A percentile compares a stretch with the other conserved stretches of the same genome.
Evolutionary conservation across 2,329 filamentous ascomycete genomes (phyloP).

Genomic region (Trichoderma breve): DNA sequence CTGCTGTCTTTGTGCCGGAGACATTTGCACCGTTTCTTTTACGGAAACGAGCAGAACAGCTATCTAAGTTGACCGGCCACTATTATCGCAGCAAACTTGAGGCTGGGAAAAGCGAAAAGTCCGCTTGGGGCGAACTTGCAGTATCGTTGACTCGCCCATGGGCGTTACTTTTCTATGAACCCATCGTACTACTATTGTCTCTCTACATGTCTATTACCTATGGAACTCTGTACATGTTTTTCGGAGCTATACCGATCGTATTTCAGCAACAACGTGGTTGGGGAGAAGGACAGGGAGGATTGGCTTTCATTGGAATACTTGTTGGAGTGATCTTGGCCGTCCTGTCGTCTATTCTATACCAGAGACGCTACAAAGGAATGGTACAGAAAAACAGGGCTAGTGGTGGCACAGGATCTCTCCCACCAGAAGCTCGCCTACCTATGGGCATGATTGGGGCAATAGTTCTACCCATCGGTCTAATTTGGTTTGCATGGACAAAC

Average conservation of each 20-base stretch:
- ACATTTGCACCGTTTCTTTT: background rate
- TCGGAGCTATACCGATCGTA: constrained; percentile 80
- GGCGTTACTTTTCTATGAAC: constrained; percentile 56
- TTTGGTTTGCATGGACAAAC: constrained; percentile 61
- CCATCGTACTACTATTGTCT: constrained; percentile 81
- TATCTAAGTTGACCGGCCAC: background rate
- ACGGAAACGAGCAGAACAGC: background rate
- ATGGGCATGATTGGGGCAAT: constrained; percentile 55
- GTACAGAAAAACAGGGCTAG: background rate
- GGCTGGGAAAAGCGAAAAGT: background rate
- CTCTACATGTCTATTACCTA: constrained; percentile 78
- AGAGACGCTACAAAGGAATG: background rate
- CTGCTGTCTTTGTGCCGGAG: constrained; percentile 49
- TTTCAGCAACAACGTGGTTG: constrained; percentile 74
- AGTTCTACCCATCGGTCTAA: constrained; percentile 53
- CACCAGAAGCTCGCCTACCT: constrained; percentile 52
- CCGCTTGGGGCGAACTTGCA: background rate
- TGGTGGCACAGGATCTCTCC: background rate
- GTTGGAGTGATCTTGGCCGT: background rate
- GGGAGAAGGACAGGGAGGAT: constrained; percentile 60
- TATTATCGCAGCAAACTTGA: background rate
- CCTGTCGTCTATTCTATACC: background rate
- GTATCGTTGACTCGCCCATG: background rate
- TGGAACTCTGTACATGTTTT: constrained; percentile 86
- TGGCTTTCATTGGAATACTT: constrained; percentile 45